Conservation (phyloP, 345 rosid species). For the Aethionema arabicum region DNA sequence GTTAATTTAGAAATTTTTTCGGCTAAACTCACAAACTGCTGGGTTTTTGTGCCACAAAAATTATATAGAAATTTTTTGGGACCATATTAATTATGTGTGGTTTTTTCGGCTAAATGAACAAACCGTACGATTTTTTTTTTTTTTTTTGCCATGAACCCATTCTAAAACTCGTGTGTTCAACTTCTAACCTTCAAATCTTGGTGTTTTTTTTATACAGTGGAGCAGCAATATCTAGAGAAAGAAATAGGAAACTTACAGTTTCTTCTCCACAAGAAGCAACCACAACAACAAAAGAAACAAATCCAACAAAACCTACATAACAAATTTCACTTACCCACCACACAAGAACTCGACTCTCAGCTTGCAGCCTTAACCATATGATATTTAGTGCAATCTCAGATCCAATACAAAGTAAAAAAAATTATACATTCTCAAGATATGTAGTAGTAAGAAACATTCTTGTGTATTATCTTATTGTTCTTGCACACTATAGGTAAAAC, state of each 20-base stretch:
- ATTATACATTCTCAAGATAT: neutral
- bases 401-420: neutral
- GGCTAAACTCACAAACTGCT: too few species aligned
- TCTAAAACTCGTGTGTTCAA: neutral
- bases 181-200: neutral
- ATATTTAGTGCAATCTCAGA: constrained; percentile 18
- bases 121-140: too few species aligned
- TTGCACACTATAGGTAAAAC: constrained; percentile 13
- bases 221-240: constrained; percentile 69
- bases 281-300: constrained; percentile 41
- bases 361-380: constrained; percentile 43
- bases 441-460: neutral
- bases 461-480: constrained; percentile 9
- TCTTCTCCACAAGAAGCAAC: constrained; percentile 45
- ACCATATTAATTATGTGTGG: too few species aligned
- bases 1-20: too few species aligned
- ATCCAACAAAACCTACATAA: constrained; percentile 27
- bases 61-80: too few species aligned
- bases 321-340: constrained; percentile 16
- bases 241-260: constrained; percentile 58
- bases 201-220: constrained; percentile 44
- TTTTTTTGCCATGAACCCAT: too few species aligned
- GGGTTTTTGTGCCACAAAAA: too few species aligned
- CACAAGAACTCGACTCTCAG: constrained; percentile 33
- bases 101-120: too few species aligned